A percentile compares a stretch with the other conserved stretches of the same genome.
Evolutionary conservation across 2,329 filamentous ascomycete genomes (phyloP).

Genomic region (Berkeleyomyces basicola): DNA sequence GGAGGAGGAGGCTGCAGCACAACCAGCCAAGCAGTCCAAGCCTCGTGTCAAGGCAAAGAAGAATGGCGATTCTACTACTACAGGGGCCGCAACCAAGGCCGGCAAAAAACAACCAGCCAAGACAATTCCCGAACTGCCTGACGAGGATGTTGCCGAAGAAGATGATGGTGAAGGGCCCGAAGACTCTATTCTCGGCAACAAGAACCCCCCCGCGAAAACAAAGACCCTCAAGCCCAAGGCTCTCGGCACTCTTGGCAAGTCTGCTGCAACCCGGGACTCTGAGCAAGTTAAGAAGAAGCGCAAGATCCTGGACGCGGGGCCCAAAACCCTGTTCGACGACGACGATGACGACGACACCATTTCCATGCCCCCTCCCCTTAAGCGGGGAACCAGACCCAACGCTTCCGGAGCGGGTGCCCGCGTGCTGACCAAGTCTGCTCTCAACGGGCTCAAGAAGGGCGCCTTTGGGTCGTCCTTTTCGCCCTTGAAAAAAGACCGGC

Average conservation of each 20-base stretch:
- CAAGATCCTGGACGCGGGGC: conserved; percentile 38
- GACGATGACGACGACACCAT: conserved; percentile 30
- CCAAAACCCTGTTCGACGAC: conserved; percentile 50
- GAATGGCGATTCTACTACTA: background rate
- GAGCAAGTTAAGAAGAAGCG: conserved; percentile 51
- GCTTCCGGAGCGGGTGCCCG: conserved; percentile 2
- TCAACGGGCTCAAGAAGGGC: conserved; percentile 23
- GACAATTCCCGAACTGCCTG: background rate
- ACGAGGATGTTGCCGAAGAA: conserved; percentile 7
- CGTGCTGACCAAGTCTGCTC: conserved; percentile 6
- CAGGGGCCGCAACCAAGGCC: background rate
- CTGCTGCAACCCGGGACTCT: conserved; percentile 16
- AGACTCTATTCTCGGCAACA: conserved; percentile 1
- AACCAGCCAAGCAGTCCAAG: conserved; percentile 3
- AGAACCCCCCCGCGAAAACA: background rate
- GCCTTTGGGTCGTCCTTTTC: conserved; percentile 42
- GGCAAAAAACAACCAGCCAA: background rate
- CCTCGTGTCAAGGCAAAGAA: conserved; percentile 10
- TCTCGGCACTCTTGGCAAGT: background rate
- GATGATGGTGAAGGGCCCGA: conserved; percentile 8
- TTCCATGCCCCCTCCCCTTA: background rate
- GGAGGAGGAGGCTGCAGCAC: background rate
- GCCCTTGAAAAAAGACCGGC: conserved; percentile 53
- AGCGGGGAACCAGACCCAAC: conserved; percentile 14
- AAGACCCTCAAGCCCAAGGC: conserved; percentile 14